Base-by-base conservation (phyloP, 2,329 filamentous ascomycete species). In the Aspergillus uvarum region DNA sequence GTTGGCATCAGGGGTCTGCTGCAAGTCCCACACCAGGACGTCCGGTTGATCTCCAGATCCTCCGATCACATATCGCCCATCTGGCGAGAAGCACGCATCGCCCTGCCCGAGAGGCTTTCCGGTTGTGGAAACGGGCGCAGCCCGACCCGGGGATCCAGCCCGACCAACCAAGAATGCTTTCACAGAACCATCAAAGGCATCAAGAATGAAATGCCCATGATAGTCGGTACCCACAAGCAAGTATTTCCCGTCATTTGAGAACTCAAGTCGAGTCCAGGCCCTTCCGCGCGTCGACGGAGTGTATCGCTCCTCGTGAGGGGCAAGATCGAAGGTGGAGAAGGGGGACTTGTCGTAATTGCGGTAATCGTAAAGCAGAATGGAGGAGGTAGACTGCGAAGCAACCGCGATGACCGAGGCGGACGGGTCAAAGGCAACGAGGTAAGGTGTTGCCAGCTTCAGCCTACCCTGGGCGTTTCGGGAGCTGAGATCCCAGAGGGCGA, bases 281-380 rank as follows among this genome's bases (percentile, higher is more conserved):
- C 77, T 71, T 38, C 78, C 78, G 29, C 78, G 81, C 52, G 77
- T 82, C 49, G 78, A 81, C 51, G 76, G 79, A 44, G 75, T 83
- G 62, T 74, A 82, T 68, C 76, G 72, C 66, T 89, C 87, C 51
- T 88, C 84, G 5, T 81, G 76, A 69, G 70, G 77, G 61, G 70
- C 79, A 72, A 98, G 81, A 70, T 98, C 94, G 70, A 98, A 95
- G 8, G 85, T 90, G 11, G 88, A 85, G 70, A 99, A 96, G 0
- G 95, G 95, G 4, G 89, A 87, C 75, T 95, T 96, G 75, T 96
- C 91, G 77, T 91, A 98, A 74, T 96, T 96, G 66, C 93, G 89
- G 66, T 92, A 85, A 74, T 99, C 95, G 79, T 98, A 99, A 51
- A 99, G 87, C 16, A 97, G 82, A 51, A 99, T 82, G 3, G 86